Base-by-base conservation (phyloP, 768 basidiomycete genomes). In the Rhodotorula graminis region DNA sequence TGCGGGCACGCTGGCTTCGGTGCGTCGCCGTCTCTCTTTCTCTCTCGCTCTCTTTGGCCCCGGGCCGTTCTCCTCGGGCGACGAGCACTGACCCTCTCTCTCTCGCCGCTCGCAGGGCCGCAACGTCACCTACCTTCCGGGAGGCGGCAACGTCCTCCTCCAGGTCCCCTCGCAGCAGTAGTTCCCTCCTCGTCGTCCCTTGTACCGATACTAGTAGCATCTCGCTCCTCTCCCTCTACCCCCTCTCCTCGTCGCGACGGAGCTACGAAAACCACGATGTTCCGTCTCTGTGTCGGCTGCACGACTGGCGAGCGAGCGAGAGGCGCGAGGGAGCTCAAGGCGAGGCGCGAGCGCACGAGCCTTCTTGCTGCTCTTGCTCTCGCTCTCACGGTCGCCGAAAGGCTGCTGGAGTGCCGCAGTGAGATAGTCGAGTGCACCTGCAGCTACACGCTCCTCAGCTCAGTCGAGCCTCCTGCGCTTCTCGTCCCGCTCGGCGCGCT, bases 121-220 rank as follows among this genome's bases (percentile, higher is more conserved):
- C 71, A 93, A 94, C 81, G 91, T 96, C 79, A 89, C 91, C 47
- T 96, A 93, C 80, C 87, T 96, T 70, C 93, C 93, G 60, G 88
- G 88, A 77, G 84, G 89, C 21, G 87, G 87, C 23, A 90, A 90
- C 79, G 88, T 96, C 69, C 82, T 96, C 76, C 82, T 95, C 80
- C 92, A 90, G 81, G 88, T 95, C 72, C 88, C 90, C 69, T 7
- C 61, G 31, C 68, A 70, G 64, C 62, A 64, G 60, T 72, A 67
- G 40, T 19, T 5, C 11, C 15, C 27, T 19, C 0, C 42, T 10
- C 44, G 25, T n/a, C 5, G 27, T 29, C 33, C 19, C 2, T 25
- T 25, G 23, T 52, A 23, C 11, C 44, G 14, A 25, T 25, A 25
- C 25, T 12, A 27, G 50, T 52, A 27, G 23, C 23, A 46, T 18